Evolutionary conservation across 176 grass and related monocot species (phyloP), one percentile per base, ranked within the genome.

Genomic region (Poa pratensis): DNA sequence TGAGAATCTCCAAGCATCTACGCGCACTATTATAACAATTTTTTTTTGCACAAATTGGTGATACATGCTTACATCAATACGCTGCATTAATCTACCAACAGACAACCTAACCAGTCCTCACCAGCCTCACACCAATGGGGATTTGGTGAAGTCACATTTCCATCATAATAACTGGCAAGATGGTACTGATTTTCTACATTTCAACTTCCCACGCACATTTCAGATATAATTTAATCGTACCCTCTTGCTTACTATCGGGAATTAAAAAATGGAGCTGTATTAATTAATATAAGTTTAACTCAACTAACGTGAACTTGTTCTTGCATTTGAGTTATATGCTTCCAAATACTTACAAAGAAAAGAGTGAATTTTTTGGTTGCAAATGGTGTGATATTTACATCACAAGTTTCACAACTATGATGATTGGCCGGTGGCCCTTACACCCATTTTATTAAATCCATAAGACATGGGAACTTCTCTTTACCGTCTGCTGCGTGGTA

Each of bases 131-230:
- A 14, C 39, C n/a, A 46, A 64, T 64, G 26, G 20, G 32, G 32
- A 32, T 32, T 32, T 32, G 32, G 32, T 11, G 43, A 46, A 46
- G 39, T 46, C 11, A 45, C 10, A 45, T 72, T 72, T 72, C n/a
- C 39, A 43, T 71, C 17, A 17, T 46, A 72, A 24, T 72, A 71
- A 71, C 68, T 39, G 68, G 37, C 66, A 69, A 42, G 16, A 66
- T 18, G 30, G 64, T 35, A 69, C 66, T 40, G 66, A 42, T 69
- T 42, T 69, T 9, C 35, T 40, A 8, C 66, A n/a, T 69, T 69
- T 69, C 9, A 42, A 69, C 34, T n/a, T 69, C 66, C 65, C 66
- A 42, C 3, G 3, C 19, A 42, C 35, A 69, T 69, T 39, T n/a
- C 7, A n/a, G 69, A 46, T 72, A 46, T 13, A 13, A 23, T 45